Conservation (phyloP, 108 stramenopile species). For the Hondaea fermentalgiana region DNA sequence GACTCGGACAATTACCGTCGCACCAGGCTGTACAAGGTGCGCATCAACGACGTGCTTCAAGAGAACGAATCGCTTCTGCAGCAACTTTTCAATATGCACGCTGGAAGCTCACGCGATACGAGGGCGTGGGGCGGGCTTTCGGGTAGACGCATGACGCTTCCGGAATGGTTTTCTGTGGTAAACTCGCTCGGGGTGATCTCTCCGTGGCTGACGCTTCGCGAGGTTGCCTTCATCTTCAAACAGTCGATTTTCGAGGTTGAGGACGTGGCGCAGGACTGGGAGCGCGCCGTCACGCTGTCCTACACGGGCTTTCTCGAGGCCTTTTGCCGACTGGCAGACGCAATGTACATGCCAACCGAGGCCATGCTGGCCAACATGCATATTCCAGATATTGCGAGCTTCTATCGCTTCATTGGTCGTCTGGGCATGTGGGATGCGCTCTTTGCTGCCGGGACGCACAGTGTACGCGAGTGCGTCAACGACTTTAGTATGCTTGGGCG, state of each 20-base stretch:
- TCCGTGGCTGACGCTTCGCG: background rate
- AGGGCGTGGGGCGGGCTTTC: background rate
- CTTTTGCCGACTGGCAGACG: background rate
- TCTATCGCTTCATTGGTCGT: background rate
- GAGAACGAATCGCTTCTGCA: background rate
- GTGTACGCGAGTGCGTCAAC: background rate
- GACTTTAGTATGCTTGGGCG: background rate
- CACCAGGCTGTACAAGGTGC: background rate
- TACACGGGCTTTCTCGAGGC: background rate
- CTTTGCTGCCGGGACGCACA: background rate
- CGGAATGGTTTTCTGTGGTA: background rate
- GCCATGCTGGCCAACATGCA: background rate
- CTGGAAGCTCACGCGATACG: background rate
- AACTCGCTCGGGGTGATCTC: background rate
- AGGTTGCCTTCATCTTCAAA: slow-evolving; percentile 9
- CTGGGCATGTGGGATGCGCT: background rate
- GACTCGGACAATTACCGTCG: background rate
- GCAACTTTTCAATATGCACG: background rate
- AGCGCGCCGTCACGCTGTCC: background rate
- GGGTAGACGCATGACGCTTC: background rate
- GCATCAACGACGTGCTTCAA: background rate
- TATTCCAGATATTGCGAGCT: background rate
- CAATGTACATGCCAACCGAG: background rate
- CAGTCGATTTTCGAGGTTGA: background rate
- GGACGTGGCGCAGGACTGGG: slow-evolving; percentile 6